A percentile compares a stretch with the other conserved stretches of the same genome.
Conservation (phyloP, 2,329 filamentous ascomycete species). For the Ramichloridium luteum region DNA sequence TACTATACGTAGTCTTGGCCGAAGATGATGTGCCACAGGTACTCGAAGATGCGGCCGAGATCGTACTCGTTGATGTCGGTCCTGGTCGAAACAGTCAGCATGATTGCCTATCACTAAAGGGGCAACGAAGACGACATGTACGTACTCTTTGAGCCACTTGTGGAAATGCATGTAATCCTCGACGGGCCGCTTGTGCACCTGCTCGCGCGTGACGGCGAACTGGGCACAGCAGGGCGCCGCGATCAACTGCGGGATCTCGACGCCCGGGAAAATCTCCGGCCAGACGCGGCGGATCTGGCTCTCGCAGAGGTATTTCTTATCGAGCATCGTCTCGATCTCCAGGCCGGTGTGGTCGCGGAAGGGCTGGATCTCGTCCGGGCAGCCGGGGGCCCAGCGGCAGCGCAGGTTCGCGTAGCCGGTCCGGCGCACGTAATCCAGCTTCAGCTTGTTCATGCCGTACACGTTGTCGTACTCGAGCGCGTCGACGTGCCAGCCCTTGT, state of each 20-base stretch:
- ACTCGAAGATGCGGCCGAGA: constrained; percentile 50
- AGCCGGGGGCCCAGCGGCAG: constrained; percentile 43
- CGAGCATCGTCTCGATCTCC: constrained; percentile 24
- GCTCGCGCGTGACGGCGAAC: constrained; percentile 47
- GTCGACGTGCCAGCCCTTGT: constrained; percentile 21
- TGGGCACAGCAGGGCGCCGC: constrained; percentile 53
- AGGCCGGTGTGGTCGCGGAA: constrained; percentile 11
- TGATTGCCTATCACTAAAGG: too few species aligned
- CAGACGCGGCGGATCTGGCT: constrained; percentile 32
- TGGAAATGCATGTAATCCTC: constrained; percentile 45
- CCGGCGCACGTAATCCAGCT: constrained; percentile 32
- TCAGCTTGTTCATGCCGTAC: constrained; percentile 27
- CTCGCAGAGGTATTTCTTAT: constrained; percentile 31
- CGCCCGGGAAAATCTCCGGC: constrained; percentile 35
- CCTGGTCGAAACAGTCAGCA: too few species aligned
- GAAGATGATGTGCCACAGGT: constrained; percentile 48
- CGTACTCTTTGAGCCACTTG: constrained; percentile 46
- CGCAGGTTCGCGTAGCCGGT: constrained; percentile 46
- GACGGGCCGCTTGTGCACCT: constrained; percentile 41
- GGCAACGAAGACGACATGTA: too few species aligned
- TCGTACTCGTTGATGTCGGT: constrained; percentile 42
- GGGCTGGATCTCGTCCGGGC: constrained; percentile 42
- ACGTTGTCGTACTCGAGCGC: constrained; percentile 16
- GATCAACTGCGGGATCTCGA: constrained; percentile 37
- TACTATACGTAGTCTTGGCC: too few species aligned